phyloP scores from a whole-genome alignment of 169 alveolate species.

The Plasmodium falciparum region DNA sequence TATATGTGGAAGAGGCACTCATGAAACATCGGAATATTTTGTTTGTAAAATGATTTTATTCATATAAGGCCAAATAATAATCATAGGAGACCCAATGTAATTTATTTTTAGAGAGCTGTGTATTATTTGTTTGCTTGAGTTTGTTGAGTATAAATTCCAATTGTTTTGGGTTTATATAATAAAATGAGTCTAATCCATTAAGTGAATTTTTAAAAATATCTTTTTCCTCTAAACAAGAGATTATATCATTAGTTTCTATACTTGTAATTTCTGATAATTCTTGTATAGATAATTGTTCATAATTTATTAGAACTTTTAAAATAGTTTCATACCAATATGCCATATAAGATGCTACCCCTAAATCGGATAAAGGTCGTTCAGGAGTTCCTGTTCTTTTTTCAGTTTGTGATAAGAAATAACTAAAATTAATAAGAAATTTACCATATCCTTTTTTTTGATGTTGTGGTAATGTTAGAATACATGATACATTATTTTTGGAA shows the following conservation, averaged over 20 bases:
- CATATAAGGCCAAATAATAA: constrained; percentile 86
- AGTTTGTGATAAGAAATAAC: constrained; percentile 93
- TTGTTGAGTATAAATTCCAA: constrained; percentile 83
- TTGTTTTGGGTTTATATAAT: constrained; percentile 87
- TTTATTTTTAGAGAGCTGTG: constrained; percentile 85
- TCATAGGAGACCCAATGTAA: constrained; percentile 93
- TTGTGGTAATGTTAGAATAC: constrained; percentile 93
- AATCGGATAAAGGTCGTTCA: constrained; percentile 97
- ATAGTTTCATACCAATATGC: constrained; percentile 93
- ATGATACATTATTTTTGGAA: constrained; percentile 91
- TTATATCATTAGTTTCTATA: constrained; percentile 90
- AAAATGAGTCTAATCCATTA: constrained; percentile 86
- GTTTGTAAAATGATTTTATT: constrained; percentile 34
- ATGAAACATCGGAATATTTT: no score
- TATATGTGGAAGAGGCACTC: no score
- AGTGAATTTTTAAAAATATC: constrained; percentile 87
- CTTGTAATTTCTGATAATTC: constrained; percentile 89
- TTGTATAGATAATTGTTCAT: constrained; percentile 61
- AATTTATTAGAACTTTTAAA: constrained; percentile 30
- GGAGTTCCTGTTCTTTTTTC: constrained; percentile 98
- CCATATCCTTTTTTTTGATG: constrained; percentile 95
- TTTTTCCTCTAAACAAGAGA: constrained; percentile 90
- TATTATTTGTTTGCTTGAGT: constrained; percentile 87
- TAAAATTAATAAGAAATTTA: constrained; percentile 89
- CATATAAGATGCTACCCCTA: constrained; percentile 96